Base-by-base conservation (phyloP, 2,329 filamentous ascomycete genomes). In the Penicillium sp. region DNA sequence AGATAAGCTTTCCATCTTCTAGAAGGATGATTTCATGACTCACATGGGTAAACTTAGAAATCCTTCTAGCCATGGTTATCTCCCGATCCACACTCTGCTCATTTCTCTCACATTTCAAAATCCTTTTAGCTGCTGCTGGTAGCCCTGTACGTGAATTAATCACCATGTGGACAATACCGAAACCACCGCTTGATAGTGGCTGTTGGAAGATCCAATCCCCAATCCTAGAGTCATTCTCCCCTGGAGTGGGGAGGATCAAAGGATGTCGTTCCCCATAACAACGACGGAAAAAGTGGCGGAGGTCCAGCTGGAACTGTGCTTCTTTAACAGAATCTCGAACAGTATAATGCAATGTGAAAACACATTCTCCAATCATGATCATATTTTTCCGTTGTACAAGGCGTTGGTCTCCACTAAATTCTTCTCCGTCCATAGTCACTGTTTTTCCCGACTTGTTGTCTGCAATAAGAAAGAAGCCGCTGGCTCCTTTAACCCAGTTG, bases 321-420 rank as follows among this genome's bases (percentile, higher is more conserved):
- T 45, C 42, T 29, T 45, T 14, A 14, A 13, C 42, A 3, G 42
- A 14, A 13, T 14, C 13, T 29, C 42, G 18, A 45, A 11, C 26
- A 5, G 10, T 29, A 18, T 45, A 45, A 3, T 45, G 42, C 23
- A 45, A 29, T n/a, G 42, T 45, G 13, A 45, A 45, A 13, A 45
- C 21, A 29, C 42, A 45, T 45, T 45, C 42, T 29, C 42, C 42
- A 9, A 45, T 45, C 42, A 45, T 45, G 23, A 45, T 45, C 3
- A 21, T 29, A 26, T 45, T 45, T 45, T 45, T 45, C 5, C 9
- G 42, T 10, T 45, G 42, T 24, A 45, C 16, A 24, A 45, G 10
- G 23, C 42, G 42, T 26, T 45, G 42, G 23, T 45, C 42, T n/a
- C n/a, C n/a, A n/a, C n/a, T n/a, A n/a, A n/a, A n/a, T n/a, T n/a